Base-by-base conservation (phyloP, 2,329 filamentous ascomycete genomes). In the Penicillium sclerotigenum region DNA sequence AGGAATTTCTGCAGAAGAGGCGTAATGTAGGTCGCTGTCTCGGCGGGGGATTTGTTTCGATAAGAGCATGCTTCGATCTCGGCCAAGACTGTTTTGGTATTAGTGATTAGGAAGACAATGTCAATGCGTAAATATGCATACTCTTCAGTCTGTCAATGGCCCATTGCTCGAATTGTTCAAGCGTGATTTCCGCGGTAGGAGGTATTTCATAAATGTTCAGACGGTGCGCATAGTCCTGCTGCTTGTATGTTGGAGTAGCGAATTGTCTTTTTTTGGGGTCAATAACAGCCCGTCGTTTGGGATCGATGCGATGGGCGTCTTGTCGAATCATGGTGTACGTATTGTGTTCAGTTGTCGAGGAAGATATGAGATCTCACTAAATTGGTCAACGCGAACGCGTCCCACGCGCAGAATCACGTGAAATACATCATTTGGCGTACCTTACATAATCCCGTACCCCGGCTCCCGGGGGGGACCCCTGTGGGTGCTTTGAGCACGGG, bases 101-200 rank as follows among this genome's bases (percentile, higher is more conserved):
- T 52, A 65, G 58, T 37, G 34, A 14, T 18, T 10, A 29, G 14
- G 5, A 29, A 29, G 22, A 9, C 2, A 24, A 13, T 1, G 13
- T 16, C 31, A 4, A 29, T 3, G 6, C 13, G 22, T 2, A 24
- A 16, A n/a, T 29, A 16, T 9, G 51, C 78, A 53, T 78, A 91
- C 91, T 84, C 77, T 91, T 87, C 63, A 99, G 75, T 55, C 94
- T 83, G 68, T 96, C 90, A 68, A 99, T 97, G 11, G 92, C 94
- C 94, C 94, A 99, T 82, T 96, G 91, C 73, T 99, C 94, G 68
- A 99, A 99, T 71, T 99, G 87, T 71, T 99, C 94, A 40, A 99
- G 85, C 0, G 91, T 96, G 65, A 99, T 94, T 70, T 99, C 94
- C 46, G 89, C 89, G 0, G 91, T 97, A 0, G 94, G 94, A 43